Conservation (phyloP, 257 asterid genomes). For the Solanum virginianum region DNA sequence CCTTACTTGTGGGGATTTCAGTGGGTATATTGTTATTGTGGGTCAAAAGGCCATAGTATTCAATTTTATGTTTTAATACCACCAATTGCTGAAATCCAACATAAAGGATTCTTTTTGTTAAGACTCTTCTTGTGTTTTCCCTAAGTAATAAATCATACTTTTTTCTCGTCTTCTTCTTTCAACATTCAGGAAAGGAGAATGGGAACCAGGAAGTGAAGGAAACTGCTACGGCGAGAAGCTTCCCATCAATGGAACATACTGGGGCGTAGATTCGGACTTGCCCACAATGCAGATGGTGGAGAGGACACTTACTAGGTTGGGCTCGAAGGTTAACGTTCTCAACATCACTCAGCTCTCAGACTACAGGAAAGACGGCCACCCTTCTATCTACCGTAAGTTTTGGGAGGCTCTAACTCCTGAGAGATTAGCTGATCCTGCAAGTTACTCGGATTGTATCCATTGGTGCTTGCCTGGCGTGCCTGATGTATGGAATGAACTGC, state of each 20-base stretch:
- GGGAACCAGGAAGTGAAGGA: constrained; percentile 71
- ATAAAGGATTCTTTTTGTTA: background rate
- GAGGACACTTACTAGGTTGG: constrained; percentile 33
- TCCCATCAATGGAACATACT: constrained; percentile 51
- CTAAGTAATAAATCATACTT: background rate
- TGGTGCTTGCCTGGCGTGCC: constrained; percentile 98
- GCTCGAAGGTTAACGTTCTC: constrained; percentile 51
- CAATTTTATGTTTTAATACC: background rate
- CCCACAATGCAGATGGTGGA: constrained; percentile 74
- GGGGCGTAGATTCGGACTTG: constrained; percentile 70
- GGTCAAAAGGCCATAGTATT: background rate
- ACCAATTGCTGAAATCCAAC: background rate
- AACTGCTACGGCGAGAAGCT: constrained; percentile 65
- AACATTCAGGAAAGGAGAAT: constrained; percentile 50
- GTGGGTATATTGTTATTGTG: background rate
- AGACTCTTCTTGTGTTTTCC: background rate
- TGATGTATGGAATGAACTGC: constrained; percentile 80
- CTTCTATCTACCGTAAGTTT: constrained; percentile 79
- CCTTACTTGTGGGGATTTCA: background rate
- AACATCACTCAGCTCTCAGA: constrained; percentile 86
- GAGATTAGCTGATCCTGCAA: constrained; percentile 41
- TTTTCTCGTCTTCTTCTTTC: background rate
- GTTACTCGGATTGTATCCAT: constrained; percentile 85
- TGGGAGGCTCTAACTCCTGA: constrained; percentile 71
- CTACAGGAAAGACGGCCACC: constrained; percentile 87